These are phyloP conservation scores for Pisolithus thermaeus DNA, from an alignment of 1,284 basidiomycete genomes.

Conservation along the genomic window DNA sequence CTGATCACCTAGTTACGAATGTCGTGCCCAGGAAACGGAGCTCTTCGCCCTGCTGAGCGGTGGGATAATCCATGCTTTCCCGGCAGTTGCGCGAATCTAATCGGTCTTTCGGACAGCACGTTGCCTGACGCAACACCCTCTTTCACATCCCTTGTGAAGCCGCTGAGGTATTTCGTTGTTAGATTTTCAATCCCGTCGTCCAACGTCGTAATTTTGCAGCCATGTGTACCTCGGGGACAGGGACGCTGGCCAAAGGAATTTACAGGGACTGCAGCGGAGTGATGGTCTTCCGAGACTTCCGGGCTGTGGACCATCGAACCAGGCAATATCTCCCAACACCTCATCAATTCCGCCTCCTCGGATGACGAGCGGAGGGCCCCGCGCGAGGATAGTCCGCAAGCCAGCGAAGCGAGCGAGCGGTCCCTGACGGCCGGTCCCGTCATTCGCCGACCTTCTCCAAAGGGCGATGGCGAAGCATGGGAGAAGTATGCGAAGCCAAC, in stretches of 20 bases:
- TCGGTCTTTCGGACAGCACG: constrained; percentile 11
- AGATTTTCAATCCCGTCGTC: constrained; percentile 9
- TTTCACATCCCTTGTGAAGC: constrained; percentile 17
- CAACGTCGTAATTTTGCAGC: constrained; percentile 8
- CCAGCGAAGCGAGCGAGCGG: constrained; percentile 28
- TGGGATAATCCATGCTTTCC: constrained; percentile 13
- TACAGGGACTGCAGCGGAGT: constrained; percentile 10
- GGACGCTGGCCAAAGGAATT: constrained; percentile 8
- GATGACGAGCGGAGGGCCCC: constrained; percentile 27
- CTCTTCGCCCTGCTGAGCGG: constrained; percentile 25
- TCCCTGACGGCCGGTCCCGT: constrained; percentile 12
- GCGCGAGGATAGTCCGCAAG: constrained; percentile 25
- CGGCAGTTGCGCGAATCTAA: constrained; percentile 8
- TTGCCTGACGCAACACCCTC: constrained; percentile 12
- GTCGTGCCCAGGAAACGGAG: constrained; percentile 29
- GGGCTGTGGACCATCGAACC: constrained; percentile 6
- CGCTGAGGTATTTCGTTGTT: constrained; percentile 22
- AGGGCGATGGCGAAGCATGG: constrained; percentile 25
- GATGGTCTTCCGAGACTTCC: constrained; percentile 5
- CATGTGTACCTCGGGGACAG: constrained; percentile 19
- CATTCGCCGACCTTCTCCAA: constrained; percentile 24
- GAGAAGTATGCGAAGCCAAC: constrained; percentile 31
- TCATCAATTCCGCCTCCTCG: constrained; percentile 25
- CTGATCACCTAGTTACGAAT: constrained; percentile 25
- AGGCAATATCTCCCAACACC: constrained; percentile 8